A percentile compares a stretch with the other conserved stretches of the same genome.
Conservation (phyloP, 2,329 filamentous ascomycete species). For the Penicillium sp. region DNA sequence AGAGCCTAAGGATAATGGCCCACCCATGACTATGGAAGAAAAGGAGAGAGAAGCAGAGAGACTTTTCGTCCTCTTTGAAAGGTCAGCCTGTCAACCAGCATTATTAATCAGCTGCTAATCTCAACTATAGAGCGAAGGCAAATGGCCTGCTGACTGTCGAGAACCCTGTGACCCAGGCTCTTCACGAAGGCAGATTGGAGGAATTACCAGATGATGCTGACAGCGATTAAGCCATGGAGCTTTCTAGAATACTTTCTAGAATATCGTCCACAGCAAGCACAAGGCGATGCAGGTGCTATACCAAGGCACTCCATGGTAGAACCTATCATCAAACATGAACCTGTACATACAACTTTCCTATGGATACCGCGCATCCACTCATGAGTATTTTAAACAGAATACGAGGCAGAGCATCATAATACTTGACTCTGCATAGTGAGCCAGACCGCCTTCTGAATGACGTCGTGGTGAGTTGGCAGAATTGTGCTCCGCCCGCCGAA, state of each 20-base stretch:
- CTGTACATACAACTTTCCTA: not conserved
- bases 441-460: slow-evolving; percentile 6
- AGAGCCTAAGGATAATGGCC: slow-evolving; percentile 55
- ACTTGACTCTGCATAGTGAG: no score
- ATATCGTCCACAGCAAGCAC: not conserved
- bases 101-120: slow-evolving; percentile 12
- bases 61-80: slow-evolving; percentile 84
- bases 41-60: slow-evolving; percentile 87
- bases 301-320: not conserved
- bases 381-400: no score
- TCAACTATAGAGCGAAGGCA: slow-evolving; percentile 53
- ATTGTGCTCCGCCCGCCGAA: slow-evolving; percentile 28
- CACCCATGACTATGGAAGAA: slow-evolving; percentile 83
- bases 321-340: not conserved
- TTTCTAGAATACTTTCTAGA: no score
- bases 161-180: slow-evolving; percentile 69
- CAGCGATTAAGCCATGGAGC: slow-evolving; percentile 25
- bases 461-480: slow-evolving; percentile 19
- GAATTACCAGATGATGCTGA: slow-evolving; percentile 57
- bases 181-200: slow-evolving; percentile 65
- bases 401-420: no score
- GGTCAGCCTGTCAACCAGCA: slow-evolving; percentile 45
- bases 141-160: slow-evolving; percentile 72
- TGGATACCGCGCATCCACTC: no score
- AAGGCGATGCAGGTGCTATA: not conserved